Conservation (phyloP, 257 asterid species). For the Solanum dulcamara region DNA sequence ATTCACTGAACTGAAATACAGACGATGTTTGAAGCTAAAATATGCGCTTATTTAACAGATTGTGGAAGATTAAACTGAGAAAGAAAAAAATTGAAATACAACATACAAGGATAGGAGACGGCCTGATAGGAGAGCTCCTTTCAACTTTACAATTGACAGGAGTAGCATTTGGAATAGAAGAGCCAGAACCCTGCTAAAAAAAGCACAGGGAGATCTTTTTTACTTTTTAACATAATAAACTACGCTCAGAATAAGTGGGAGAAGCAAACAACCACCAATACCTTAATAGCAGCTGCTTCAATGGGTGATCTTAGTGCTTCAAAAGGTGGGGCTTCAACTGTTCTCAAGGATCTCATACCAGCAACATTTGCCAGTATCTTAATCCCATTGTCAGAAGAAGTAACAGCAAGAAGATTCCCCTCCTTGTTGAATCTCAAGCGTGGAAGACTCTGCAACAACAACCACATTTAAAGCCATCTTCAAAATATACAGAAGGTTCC, state of each 20-base stretch:
- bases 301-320: constrained; percentile 71
- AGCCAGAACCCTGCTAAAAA: constrained; percentile 61
- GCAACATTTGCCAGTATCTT: constrained; percentile 76
- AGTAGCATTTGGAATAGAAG: constrained; percentile 62
- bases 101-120: constrained; percentile 74
- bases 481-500: background rate
- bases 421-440: constrained; percentile 91
- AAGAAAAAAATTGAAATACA: background rate
- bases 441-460: constrained; percentile 57
- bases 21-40: background rate
- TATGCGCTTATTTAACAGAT: background rate
- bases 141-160: constrained; percentile 81
- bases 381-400: constrained; percentile 83
- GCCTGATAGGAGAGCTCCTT: constrained; percentile 95
- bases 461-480: background rate
- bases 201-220: constrained; percentile 3
- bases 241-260: background rate
- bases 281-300: constrained; percentile 84
- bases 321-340: constrained; percentile 63
- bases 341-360: constrained; percentile 74
- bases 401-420: constrained; percentile 93
- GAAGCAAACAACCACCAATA: constrained; percentile 5
- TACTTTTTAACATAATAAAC: background rate
- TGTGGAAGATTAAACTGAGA: background rate
- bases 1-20: background rate